Conservation (phyloP, 1,284 basidiomycete genomes). For the Puccinia hordei region DNA sequence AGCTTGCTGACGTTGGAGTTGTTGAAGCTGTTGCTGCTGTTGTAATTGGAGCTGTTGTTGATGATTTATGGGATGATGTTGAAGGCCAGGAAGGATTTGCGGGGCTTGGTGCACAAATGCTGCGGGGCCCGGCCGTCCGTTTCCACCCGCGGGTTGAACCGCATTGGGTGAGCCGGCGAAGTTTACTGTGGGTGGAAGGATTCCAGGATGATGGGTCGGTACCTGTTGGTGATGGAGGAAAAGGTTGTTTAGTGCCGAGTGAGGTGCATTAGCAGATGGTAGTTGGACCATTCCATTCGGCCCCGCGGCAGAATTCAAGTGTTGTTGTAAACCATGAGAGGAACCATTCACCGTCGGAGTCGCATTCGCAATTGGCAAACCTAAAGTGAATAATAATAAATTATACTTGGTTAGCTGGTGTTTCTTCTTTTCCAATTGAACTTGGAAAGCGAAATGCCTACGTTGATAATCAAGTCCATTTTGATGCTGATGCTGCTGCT, state of each 20-base stretch:
- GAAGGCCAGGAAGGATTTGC: conserved; percentile 27
- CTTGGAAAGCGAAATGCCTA: not conserved
- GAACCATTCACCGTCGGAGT: conserved; percentile 18
- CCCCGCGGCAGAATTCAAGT: conserved; percentile 14
- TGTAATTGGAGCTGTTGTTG: conserved; percentile 26
- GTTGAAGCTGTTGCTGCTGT: not conserved
- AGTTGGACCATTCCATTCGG: conserved; percentile 27
- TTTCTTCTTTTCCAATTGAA: not conserved
- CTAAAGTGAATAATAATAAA: no score
- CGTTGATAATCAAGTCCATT: conserved; percentile 30
- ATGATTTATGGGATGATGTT: conserved; percentile 25
- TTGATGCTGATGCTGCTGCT: conserved; percentile 19
- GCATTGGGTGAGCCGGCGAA: conserved; percentile 4
- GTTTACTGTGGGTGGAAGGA: conserved; percentile 24
- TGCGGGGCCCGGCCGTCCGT: not conserved
- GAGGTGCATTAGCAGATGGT: conserved; percentile 16
- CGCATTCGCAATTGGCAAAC: conserved; percentile 17
- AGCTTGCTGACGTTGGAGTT: conserved; percentile 19
- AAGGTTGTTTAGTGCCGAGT: conserved; percentile 29
- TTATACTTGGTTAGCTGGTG: not conserved
- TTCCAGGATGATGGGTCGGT: conserved; percentile 21
- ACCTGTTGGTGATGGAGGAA: conserved; percentile 30
- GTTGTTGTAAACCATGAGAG: conserved; percentile 22
- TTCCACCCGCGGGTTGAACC: not conserved
- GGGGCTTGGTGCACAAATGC: conserved; percentile 19